These are phyloP conservation scores for Geotrichum aggregatum DNA, from an alignment of 1,139 yeast genomes.

Conservation along the genomic window DNA sequence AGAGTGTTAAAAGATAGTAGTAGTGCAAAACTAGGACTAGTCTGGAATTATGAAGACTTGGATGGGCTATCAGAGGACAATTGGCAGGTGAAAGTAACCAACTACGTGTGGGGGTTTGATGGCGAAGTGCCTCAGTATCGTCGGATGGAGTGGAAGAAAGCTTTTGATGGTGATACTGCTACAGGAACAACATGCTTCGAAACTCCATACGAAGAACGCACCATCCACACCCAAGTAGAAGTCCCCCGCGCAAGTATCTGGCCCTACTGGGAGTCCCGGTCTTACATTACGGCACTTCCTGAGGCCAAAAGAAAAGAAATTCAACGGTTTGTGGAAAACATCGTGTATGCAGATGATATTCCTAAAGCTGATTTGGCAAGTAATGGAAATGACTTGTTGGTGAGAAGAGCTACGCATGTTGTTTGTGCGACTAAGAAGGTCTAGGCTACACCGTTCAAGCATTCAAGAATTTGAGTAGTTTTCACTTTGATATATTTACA, in stretches of 20 bases:
- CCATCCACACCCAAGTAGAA: constrained; percentile 32
- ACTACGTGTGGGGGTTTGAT: constrained; percentile 37
- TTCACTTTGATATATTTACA: too few relatives aligned
- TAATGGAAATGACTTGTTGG: constrained; percentile 8
- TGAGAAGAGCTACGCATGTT: constrained; percentile 15
- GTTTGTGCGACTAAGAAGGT: constrained; percentile 11
- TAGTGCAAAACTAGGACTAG: constrained; percentile 49
- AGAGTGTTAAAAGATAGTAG: too few relatives aligned
- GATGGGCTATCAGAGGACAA: constrained; percentile 28
- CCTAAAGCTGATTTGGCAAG: constrained; percentile 11
- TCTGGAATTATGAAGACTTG: constrained; percentile 58
- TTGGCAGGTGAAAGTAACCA: constrained; percentile 39
- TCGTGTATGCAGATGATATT: constrained; percentile 24
- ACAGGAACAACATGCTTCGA: constrained; percentile 30
- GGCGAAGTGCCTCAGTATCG: constrained; percentile 57
- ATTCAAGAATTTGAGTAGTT: not conserved
- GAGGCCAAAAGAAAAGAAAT: constrained; percentile 41
- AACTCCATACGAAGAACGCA: constrained; percentile 41
- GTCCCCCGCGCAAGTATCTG: constrained; percentile 38
- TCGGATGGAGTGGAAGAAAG: constrained; percentile 48
- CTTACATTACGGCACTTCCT: constrained; percentile 51
- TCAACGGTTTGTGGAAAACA: constrained; percentile 36
- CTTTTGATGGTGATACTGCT: constrained; percentile 34
- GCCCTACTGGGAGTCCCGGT: constrained; percentile 56
- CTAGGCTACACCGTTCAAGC: not conserved